Base-by-base conservation (phyloP, 441 rosid species). In the Manihot esculenta region DNA sequence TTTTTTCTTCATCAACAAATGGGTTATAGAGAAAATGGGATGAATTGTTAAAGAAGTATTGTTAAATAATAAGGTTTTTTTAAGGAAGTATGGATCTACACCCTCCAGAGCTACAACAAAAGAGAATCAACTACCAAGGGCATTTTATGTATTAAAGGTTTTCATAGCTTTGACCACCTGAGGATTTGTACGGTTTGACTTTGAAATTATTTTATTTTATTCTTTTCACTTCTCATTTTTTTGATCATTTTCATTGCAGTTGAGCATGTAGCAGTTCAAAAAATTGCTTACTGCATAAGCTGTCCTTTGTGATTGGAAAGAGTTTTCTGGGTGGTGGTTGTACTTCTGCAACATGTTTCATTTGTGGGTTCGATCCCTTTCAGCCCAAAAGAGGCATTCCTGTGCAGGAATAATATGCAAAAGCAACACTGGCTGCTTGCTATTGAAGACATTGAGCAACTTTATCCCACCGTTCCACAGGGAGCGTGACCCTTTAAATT, bases 361-460 rank as follows among this genome's bases (percentile, higher is more conserved):
- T 51, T 74, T 83, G 69, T 78, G 85, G 69, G 20, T 82, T 76
- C 82, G 84, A 71, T 76, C 77, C 47, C 68, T 82, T 72, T 77
- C 75, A 59, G 69, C 79, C 68, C 82, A 79, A 67, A 83, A 61
- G 72, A 78, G 72, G 60, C 72, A 62, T 54, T 62, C 11, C 64
- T 68, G 54, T 69, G 13, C 66, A 33, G 74, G 66, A 10, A 30
- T 80, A 47, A 63, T 62, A 68, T 2, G 9, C 23, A 72, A 70
- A 74, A 72, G 59, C 59, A 74, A 27, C 24, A 13, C 53, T 17
- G 30, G 30, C 45, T 50, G 50, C 38, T 56, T 50, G 20, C 68
- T 45, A 14, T 47, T 60, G 14, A 68, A 24, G 35, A 44, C 66
- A 53, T 38, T 56, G 55, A 24, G 54, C 63, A 18, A 20, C 17